Evolutionary conservation across 1,284 basidiomycete genomes (phyloP), one percentile per base, ranked within the genome.

Genomic region (Cryptococcus deneoformans): DNA sequence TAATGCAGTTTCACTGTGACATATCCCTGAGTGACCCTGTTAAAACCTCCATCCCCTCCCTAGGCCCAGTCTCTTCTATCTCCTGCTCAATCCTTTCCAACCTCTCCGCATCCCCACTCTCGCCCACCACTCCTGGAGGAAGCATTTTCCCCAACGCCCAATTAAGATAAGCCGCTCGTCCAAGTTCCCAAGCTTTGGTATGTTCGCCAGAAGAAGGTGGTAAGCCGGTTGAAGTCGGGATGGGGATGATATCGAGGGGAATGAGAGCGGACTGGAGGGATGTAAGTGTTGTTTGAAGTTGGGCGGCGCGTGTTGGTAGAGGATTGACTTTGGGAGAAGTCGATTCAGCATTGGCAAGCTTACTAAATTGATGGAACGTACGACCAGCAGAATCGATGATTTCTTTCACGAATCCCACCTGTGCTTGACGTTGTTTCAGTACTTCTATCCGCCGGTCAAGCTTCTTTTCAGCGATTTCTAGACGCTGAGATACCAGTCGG

Each of bases 111-210:
- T 46, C 53, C 35, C 20, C 58, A 24, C 40, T 45, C 38, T 24
- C 38, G n/a, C 38, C 46, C 10, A 24, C 24, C n/a, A 20, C 36
- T 20, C 52, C 50, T 11, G 54, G 12, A n/a, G 45, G 46, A 1
- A 72, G 56, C 36, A 71, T 58, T 53, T 67, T 68, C 8, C 65
- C 66, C 3, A 72, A 59, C 7, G 76, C 75, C 75, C 77, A 77
- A 52, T 72, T 71, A 10, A 77, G 64, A 56, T 78, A 78, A 8
- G 76, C 76, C 44, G 73, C 67, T 34, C 77, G 56, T n/a, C 76
- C 76, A 43, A 76, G 52, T 57, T 77, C 76, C 72, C 74, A 78
- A 5, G 73, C 72, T 54, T 71, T 69, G 0, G 66, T 61, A 24
- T 57, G 55, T 54, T 52, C 36, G 24, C 35, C 54, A 35, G 50